Percentiles rank a stretch among this genome's conserved stretches.
These are phyloP conservation scores for Achaetomiella virescens DNA, from an alignment of 495 filamentous ascomycete species.

Conservation along the genomic window DNA sequence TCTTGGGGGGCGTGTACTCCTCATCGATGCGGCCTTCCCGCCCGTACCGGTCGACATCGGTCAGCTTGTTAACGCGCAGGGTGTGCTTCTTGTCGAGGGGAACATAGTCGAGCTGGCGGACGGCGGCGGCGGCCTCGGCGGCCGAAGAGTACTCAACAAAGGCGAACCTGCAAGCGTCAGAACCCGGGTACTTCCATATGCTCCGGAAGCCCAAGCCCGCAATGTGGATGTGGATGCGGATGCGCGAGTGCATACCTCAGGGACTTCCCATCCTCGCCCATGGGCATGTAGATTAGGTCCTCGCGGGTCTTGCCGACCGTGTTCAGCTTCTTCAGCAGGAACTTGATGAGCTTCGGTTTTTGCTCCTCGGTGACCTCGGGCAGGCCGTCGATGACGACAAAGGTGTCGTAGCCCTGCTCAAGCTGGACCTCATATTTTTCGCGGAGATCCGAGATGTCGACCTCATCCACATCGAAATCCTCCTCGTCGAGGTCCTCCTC, in stretches of 20 bases:
- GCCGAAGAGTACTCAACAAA: constrained; percentile 95
- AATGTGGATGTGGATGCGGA: neutral
- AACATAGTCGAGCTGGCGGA: constrained; percentile 73
- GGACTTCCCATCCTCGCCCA: constrained; percentile 73
- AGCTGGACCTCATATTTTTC: constrained; percentile 92
- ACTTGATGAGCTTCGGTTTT: constrained; percentile 87
- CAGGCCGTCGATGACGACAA: constrained; percentile 90
- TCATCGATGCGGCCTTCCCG: constrained; percentile 89
- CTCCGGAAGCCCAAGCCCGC: too few species aligned
- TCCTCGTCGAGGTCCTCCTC: constrained; percentile 76
- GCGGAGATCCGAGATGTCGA: constrained; percentile 89
- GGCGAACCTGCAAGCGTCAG: constrained; percentile 56
- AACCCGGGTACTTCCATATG: constrained; percentile 6
- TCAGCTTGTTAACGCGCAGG: constrained; percentile 92
- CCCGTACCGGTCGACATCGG: constrained; percentile 93
- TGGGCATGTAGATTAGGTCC: constrained; percentile 86
- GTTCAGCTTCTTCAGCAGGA: constrained; percentile 84
- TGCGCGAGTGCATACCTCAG: constrained; percentile 56
- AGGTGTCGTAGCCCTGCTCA: constrained; percentile 91
- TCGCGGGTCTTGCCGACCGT: constrained; percentile 76
- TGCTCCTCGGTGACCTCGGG: constrained; percentile 77
- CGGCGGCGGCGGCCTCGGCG: constrained; percentile 80
- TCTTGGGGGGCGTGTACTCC: constrained; percentile 69
- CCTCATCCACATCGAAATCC: constrained; percentile 83
- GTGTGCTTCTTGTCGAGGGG: constrained; percentile 94